These are phyloP conservation scores for Areca catechu DNA, from an alignment of 176 grass and related monocot genomes.

Conservation along the genomic window DNA sequence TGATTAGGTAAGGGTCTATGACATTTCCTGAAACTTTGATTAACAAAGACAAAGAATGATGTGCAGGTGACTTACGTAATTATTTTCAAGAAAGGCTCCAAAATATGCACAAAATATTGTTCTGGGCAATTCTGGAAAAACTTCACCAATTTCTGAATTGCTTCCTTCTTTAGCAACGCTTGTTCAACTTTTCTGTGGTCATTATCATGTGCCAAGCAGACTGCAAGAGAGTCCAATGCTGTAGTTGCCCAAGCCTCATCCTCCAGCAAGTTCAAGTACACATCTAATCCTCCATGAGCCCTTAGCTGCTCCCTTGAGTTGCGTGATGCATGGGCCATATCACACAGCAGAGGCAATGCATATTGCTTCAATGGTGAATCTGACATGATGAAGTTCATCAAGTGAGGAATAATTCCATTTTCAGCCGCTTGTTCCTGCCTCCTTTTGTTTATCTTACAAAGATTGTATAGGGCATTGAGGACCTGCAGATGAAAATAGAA, in stretches of 20 bases:
- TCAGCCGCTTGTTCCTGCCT: constrained; percentile 97
- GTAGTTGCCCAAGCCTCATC: constrained; percentile 87
- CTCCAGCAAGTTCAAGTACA: constrained; percentile 80
- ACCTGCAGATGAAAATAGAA: constrained; percentile 37
- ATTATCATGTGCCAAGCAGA: constrained; percentile 95
- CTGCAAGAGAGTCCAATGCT: constrained; percentile 84
- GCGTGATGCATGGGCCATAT: constrained; percentile 98
- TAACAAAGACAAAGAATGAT: constrained; percentile 4
- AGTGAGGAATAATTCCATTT: constrained; percentile 97
- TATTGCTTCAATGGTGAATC: constrained; percentile 87
- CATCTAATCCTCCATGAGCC: constrained; percentile 86
- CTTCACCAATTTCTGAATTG: constrained; percentile 78
- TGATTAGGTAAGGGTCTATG: not conserved
- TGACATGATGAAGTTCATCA: constrained; percentile 97
- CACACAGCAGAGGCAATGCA: constrained; percentile 86
- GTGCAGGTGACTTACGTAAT: constrained; percentile 66
- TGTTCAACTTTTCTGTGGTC: constrained; percentile 90
- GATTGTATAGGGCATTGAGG: constrained; percentile 89
- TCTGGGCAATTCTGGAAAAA: constrained; percentile 89
- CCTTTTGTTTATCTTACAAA: constrained; percentile 98
- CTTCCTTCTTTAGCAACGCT: constrained; percentile 77
- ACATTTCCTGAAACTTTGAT: not conserved
- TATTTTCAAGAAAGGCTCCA: constrained; percentile 98
- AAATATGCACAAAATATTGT: constrained; percentile 87
- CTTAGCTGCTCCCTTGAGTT: constrained; percentile 93